Conservation (phyloP, 2,329 filamentous ascomycete species). For the Cladosporium sp. region DNA sequence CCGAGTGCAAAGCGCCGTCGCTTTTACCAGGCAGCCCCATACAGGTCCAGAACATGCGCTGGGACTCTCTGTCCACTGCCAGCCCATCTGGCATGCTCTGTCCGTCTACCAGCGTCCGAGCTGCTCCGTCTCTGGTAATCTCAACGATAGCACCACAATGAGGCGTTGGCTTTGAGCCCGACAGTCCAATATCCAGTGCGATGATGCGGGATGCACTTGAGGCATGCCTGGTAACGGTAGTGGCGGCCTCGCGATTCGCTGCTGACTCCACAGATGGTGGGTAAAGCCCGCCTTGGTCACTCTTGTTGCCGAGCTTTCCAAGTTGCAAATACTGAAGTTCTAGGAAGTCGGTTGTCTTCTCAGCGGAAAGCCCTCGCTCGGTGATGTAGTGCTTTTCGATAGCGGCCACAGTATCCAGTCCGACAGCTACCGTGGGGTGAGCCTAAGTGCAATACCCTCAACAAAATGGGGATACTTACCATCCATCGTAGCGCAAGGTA, state of each 20-base stretch:
- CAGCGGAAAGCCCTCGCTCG: conserved; percentile 41
- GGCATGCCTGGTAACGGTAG: too few relatives aligned
- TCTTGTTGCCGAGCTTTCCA: conserved; percentile 42
- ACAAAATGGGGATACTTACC: not conserved
- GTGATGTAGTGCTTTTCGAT: conserved; percentile 51
- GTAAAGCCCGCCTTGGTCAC: conserved; percentile 18
- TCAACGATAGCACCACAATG: not conserved
- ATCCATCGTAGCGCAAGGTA: conserved; percentile 7
- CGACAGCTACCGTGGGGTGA: conserved; percentile 30
- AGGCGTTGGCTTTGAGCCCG: not conserved
- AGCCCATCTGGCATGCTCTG: conserved; percentile 8
- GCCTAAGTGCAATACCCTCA: not conserved
- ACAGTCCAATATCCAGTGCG: conserved; percentile 2
- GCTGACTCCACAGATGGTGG: not conserved
- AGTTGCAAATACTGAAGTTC: conserved; percentile 39
- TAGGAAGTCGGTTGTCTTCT: conserved; percentile 40
- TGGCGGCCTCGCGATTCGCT: too few relatives aligned
- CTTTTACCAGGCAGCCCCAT: conserved; percentile 1
- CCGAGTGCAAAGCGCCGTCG: conserved; percentile 18
- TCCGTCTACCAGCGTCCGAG: not conserved
- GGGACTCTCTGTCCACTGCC: not conserved
- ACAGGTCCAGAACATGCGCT: conserved; percentile 6
- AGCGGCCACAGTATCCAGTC: conserved; percentile 49
- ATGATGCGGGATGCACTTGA: not conserved
- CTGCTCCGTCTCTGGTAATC: not conserved